These are phyloP conservation scores for Suillus hirtellus DNA, from an alignment of 768 basidiomycete species.

Conservation along the genomic window DNA sequence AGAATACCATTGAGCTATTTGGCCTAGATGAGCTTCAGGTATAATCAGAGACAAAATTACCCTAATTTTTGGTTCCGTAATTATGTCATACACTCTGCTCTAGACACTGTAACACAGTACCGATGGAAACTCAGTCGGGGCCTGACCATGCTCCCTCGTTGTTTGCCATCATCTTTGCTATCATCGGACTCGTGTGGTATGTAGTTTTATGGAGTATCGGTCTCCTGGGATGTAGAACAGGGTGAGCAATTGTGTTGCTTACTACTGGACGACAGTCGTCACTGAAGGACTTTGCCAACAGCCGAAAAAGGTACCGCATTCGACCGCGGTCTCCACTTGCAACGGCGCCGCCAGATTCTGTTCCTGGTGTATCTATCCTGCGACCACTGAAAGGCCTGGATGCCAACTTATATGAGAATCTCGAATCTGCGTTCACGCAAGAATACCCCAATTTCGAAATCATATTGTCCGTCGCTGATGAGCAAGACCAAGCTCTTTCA, in stretches of 20 bases:
- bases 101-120: neutral
- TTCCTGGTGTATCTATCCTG: constrained; percentile 91
- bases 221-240: constrained; percentile 64
- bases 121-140: neutral
- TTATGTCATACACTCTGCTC: neutral
- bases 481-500: constrained; percentile 82
- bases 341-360: constrained; percentile 43
- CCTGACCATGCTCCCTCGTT: neutral
- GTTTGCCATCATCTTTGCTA: constrained; percentile 24
- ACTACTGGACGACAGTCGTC: neutral
- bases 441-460: constrained; percentile 93
- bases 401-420: constrained; percentile 92
- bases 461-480: constrained; percentile 87
- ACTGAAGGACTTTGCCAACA: constrained; percentile 30
- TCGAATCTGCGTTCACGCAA: constrained; percentile 90
- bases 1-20: constrained; percentile 65
- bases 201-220: constrained; percentile 61
- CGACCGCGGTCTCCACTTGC: constrained; percentile 63
- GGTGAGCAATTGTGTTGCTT: constrained; percentile 48
- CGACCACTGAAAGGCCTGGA: constrained; percentile 95
- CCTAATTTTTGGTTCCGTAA: neutral
- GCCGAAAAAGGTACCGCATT: constrained; percentile 73
- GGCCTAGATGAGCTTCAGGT: constrained; percentile 40
- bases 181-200: constrained; percentile 62
- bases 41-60: neutral